phyloP scores from a whole-genome alignment of 768 basidiomycete genomes.

The Asterophora lycoperdoides region DNA sequence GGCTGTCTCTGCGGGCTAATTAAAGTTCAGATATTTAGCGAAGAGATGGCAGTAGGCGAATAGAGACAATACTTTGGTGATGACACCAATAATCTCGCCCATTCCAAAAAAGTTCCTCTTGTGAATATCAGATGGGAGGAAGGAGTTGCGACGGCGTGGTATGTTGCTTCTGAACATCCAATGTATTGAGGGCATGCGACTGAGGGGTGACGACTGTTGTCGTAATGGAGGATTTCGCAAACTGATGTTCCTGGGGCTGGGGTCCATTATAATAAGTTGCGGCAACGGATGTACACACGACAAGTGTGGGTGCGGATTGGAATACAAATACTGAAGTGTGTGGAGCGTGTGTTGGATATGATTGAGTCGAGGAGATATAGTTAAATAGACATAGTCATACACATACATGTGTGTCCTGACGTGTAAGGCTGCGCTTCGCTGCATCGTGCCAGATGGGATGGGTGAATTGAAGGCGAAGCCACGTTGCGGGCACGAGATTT shows the following conservation, averaged over 20 bases:
- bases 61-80: constrained; percentile 53
- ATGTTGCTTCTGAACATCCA: constrained; percentile 78
- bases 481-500: constrained; percentile 14
- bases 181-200: constrained; percentile 44
- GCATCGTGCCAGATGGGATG: constrained; percentile 10
- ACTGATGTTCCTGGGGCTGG: constrained; percentile 17
- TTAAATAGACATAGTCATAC: constrained; percentile 14
- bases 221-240: constrained; percentile 21
- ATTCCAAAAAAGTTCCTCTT: constrained; percentile 76
- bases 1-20: constrained; percentile 72
- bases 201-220: constrained; percentile 17
- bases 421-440: constrained; percentile 14
- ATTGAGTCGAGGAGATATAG: constrained; percentile 17
- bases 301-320: constrained; percentile 5
- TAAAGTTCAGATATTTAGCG: neutral
- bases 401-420: constrained; percentile 22
- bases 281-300: constrained; percentile 1
- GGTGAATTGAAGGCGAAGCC: neutral
- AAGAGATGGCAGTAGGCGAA: neutral
- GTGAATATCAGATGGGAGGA: constrained; percentile 54
- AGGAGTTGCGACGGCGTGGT: constrained; percentile 58
- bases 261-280: constrained; percentile 21
- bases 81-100: constrained; percentile 71
- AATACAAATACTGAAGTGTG: constrained; percentile 5
- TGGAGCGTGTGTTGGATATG: constrained; percentile 3